A percentile compares a stretch with the other conserved stretches of the same genome.
These are phyloP conservation scores for Ganoderma leucocontextum DNA, from an alignment of 1,284 basidiomycete species.

Conservation along the genomic window DNA sequence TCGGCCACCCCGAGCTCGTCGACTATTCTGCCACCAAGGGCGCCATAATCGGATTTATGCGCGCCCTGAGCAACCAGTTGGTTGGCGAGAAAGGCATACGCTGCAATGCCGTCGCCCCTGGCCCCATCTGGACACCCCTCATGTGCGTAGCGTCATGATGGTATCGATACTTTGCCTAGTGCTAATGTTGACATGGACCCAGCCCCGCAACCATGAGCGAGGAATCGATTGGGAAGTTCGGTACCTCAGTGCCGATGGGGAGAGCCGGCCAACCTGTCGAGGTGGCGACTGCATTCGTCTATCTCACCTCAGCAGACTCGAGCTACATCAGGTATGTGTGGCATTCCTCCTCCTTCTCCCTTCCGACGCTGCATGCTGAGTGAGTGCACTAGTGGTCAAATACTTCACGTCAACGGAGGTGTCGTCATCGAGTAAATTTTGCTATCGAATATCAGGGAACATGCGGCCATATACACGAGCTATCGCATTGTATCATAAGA, in stretches of 20 bases:
- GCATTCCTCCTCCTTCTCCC: neutral
- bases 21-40: constrained; percentile 67
- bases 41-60: constrained; percentile 57
- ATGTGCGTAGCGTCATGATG: constrained; percentile 42
- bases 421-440: constrained; percentile 42
- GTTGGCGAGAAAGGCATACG: constrained; percentile 59
- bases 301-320: constrained; percentile 58
- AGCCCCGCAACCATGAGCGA: constrained; percentile 57
- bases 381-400: constrained; percentile 42
- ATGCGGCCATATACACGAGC: neutral
- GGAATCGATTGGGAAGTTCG: constrained; percentile 53
- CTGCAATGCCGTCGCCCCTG: constrained; percentile 59
- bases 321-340: constrained; percentile 54
- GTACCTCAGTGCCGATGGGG: constrained; percentile 53
- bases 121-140: constrained; percentile 63
- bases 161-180: constrained; percentile 4
- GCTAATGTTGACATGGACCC: neutral
- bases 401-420: constrained; percentile 50
- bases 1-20: constrained; percentile 61
- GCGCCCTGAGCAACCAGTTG: constrained; percentile 60
- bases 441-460: neutral
- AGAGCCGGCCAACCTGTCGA: constrained; percentile 65
- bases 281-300: constrained; percentile 61
- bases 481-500: neutral
- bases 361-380: neutral